Evolutionary conservation across 495 filamentous ascomycete genomes (phyloP), one percentile per base, ranked within the genome.

Genomic region (Aspergillus incahuasiensis): DNA sequence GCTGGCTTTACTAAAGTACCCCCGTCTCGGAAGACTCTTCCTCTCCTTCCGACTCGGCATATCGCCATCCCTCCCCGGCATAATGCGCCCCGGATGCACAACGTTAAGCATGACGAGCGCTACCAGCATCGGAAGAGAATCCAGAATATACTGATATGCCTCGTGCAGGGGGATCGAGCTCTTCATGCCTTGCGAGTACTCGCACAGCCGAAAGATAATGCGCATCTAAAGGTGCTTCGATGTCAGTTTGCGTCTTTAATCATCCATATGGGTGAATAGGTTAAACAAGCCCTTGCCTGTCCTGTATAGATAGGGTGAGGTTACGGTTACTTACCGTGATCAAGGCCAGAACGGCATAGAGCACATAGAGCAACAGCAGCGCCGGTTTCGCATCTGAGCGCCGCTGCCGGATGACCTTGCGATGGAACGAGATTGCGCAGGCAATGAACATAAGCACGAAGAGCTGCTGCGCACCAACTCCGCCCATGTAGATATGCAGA

Each of bases 401-500:
- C 9, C 28, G 5, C 5, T 30, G 28, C 28, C 28, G 28, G 28
- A 5, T 9, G 5, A 30, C 9, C 0, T 48, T 19, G 16, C 59
- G 52, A 21, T 83, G 81, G 56, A 86, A 82, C 6, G 66, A 62
- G 22, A 80, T 62, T 28, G 71, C 68, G 2, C 86, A 57, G 0
- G 20, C 65, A 0, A 70, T 28, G 58, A 86, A 86, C 15, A 79
- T 44, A 1, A 83, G 15, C 9, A 88, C 78, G 69, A 86, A 86
- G 28, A 76, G 54, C 57, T 83, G 65, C 58, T 88, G 85, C 1
- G 86, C 42, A 5, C 80, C 80, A 15, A 87, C 76, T 5, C 85
- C 86, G 6, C 68, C 78, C 68, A 83, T 79, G 62, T 85, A 85
- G 39, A 88, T 74, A 55, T 86, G 74, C 9, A 82, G 57, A 0